Evolutionary conservation across 148 eudicot genomes (phyloP).

Genomic region (Dysphania ambrosioides): DNA sequence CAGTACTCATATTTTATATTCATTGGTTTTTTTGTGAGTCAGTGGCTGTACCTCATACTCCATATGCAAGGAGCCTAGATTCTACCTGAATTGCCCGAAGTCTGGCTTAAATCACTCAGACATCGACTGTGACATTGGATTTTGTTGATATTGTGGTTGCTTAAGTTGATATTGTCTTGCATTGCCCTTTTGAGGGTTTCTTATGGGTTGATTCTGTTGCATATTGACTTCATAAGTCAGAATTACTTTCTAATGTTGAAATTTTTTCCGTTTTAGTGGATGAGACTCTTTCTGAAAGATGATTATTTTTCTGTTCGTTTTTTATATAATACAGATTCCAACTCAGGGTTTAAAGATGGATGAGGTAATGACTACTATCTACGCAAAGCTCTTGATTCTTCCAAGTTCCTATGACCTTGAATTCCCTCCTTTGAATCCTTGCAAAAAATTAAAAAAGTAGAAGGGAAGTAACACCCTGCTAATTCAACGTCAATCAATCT

Average conservation of each 20-base stretch:
- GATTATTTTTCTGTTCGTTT: not conserved
- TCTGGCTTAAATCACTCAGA: no score
- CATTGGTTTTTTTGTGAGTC: not conserved
- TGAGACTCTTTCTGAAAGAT: not conserved
- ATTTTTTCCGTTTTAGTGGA: not conserved
- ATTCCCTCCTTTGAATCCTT: no score
- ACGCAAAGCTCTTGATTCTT: no score
- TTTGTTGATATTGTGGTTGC: not conserved
- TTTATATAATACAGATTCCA: constrained; percentile 53
- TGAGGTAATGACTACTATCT: constrained; percentile 48
- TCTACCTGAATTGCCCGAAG: no score
- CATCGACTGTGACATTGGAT: not conserved
- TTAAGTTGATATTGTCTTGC: not conserved
- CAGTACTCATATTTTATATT: no score
- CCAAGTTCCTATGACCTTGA: no score
- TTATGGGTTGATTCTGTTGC: not conserved
- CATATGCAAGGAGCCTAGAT: no score
- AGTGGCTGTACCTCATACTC: no score
- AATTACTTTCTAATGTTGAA: no score
- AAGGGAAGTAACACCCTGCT: no score
- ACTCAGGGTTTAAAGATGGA: constrained; percentile 61
- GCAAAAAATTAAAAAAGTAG: no score
- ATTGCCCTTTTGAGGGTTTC: not conserved
- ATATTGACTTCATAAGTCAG: not conserved
- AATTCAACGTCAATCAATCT: no score